phyloP scores from a whole-genome alignment of 768 basidiomycete species.

The Cystofilobasidium bisporidii region DNA sequence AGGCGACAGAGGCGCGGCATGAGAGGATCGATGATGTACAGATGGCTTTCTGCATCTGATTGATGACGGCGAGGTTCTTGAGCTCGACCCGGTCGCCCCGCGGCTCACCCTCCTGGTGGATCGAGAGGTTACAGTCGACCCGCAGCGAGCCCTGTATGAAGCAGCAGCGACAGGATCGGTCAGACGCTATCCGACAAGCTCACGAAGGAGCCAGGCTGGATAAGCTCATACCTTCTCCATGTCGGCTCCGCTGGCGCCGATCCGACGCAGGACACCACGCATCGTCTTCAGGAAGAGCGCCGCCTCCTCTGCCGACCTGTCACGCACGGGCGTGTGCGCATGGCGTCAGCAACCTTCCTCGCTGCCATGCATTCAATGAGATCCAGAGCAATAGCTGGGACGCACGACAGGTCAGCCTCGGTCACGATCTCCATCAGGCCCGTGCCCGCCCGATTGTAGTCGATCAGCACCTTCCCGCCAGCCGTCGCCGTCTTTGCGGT shows the following conservation, averaged over 20 bases:
- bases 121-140: slow-evolving; percentile 91
- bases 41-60: slow-evolving; percentile 74
- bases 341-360: too few relatives aligned
- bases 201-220: slow-evolving; percentile 26
- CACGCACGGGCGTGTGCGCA: too few relatives aligned
- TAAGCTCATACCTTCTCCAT: slow-evolving; percentile 91
- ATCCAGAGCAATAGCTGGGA: too few relatives aligned
- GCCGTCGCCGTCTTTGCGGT: slow-evolving; percentile 66
- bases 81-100: slow-evolving; percentile 79
- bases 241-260: slow-evolving; percentile 85
- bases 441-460: slow-evolving; percentile 81
- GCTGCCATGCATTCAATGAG: too few relatives aligned
- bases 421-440: slow-evolving; percentile 95
- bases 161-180: background rate
- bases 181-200: too few relatives aligned
- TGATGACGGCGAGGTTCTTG: slow-evolving; percentile 89
- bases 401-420: slow-evolving; percentile 71
- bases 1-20: background rate
- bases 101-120: slow-evolving; percentile 56
- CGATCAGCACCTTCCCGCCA: slow-evolving; percentile 47
- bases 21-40: slow-evolving; percentile 44
- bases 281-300: slow-evolving; percentile 73
- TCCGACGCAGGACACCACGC: slow-evolving; percentile 66
- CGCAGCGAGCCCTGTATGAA: slow-evolving; percentile 72
- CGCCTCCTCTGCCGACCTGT: slow-evolving; percentile 75